These are phyloP conservation scores for Sclerotinia minor DNA, from an alignment of 2,329 filamentous ascomycete genomes.

Conservation along the genomic window DNA sequence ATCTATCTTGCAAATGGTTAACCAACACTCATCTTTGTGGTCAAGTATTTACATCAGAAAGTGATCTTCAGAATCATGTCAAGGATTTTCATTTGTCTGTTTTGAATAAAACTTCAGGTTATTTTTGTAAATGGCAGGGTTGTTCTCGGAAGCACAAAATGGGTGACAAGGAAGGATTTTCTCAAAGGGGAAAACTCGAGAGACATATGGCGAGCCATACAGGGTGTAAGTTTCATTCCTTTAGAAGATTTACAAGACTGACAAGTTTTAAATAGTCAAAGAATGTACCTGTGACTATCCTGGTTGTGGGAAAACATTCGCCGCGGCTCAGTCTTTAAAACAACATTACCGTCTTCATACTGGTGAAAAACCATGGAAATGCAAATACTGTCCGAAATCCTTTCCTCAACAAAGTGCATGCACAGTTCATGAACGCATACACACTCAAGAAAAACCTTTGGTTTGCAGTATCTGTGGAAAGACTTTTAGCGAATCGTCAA, in stretches of 20 bases:
- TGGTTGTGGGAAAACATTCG: slow-evolving; percentile 59
- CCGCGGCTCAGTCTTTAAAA: slow-evolving; percentile 65
- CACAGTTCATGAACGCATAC: slow-evolving; percentile 67
- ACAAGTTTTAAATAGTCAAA: slow-evolving; percentile 50
- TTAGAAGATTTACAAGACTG: not conserved
- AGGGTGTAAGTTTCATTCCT: slow-evolving; percentile 52
- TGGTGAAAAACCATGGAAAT: slow-evolving; percentile 63
- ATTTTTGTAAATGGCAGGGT: slow-evolving; percentile 56
- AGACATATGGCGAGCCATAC: slow-evolving; percentile 66
- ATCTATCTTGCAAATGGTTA: slow-evolving; percentile 39
- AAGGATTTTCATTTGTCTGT: slow-evolving; percentile 51
- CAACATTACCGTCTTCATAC: slow-evolving; percentile 69
- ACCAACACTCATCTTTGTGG: slow-evolving; percentile 28
- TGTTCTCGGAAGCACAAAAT: slow-evolving; percentile 49
- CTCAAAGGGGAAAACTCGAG: slow-evolving; percentile 62
- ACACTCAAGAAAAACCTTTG: slow-evolving; percentile 65
- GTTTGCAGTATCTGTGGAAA: slow-evolving; percentile 59
- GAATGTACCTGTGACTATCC: slow-evolving; percentile 52
- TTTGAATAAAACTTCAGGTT: slow-evolving; percentile 50
- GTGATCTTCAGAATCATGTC: slow-evolving; percentile 57
- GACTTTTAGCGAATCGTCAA: slow-evolving; percentile 64
- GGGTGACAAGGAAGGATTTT: slow-evolving; percentile 50
- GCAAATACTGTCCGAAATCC: slow-evolving; percentile 53
- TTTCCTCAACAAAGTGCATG: slow-evolving; percentile 69
- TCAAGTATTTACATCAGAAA: slow-evolving; percentile 38